These are phyloP conservation scores for Fagopyrum tataricum DNA, from an alignment of 148 eudicot genomes.

Conservation along the genomic window DNA sequence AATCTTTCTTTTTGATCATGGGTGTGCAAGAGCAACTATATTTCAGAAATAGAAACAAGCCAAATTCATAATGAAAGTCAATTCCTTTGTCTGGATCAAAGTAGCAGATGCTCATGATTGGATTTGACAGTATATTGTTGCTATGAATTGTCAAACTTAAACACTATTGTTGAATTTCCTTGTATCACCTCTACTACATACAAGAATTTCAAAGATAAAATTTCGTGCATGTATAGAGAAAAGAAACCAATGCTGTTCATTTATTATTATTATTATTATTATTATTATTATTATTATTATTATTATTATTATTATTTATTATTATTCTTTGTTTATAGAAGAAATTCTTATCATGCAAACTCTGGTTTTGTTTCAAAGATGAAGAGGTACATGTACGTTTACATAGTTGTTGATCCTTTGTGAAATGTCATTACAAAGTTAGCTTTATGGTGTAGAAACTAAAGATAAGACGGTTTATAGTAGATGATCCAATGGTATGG, in stretches of 20 bases:
- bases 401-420: neutral
- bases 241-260: too few relatives aligned
- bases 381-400: neutral
- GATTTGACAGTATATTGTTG: neutral
- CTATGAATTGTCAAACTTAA: neutral
- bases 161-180: neutral
- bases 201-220: neutral
- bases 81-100: neutral
- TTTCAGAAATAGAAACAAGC: too few relatives aligned
- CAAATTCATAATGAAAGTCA: too few relatives aligned
- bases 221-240: neutral
- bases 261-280: too few relatives aligned
- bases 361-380: neutral
- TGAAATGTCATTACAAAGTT: neutral
- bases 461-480: neutral
- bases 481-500: neutral
- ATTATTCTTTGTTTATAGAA: neutral
- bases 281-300: too few relatives aligned
- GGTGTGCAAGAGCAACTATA: too few relatives aligned
- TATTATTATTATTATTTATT: too few relatives aligned
- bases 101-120: neutral
- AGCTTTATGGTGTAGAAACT: neutral
- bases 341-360: neutral
- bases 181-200: neutral
- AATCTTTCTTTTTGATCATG: too few relatives aligned